Conservation (phyloP, 2,329 filamentous ascomycete species). For the Alternaria tenuissima region DNA sequence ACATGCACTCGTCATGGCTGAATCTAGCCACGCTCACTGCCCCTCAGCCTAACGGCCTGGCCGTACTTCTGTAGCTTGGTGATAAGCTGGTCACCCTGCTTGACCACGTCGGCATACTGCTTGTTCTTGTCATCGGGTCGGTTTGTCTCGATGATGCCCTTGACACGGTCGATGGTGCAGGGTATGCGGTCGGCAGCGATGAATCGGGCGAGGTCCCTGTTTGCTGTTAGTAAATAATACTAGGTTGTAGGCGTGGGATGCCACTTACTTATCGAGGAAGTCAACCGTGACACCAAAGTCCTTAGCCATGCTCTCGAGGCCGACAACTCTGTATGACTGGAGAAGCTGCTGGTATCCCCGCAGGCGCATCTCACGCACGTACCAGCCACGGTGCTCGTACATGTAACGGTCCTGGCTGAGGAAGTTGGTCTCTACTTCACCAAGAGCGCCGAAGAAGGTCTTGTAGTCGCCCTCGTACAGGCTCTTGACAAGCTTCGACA, state of each 20-base stretch:
- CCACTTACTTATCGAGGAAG: constrained; percentile 85
- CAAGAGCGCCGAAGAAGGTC: constrained; percentile 89
- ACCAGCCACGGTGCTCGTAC: constrained; percentile 95
- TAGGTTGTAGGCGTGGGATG: neutral
- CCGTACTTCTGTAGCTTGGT: constrained; percentile 99
- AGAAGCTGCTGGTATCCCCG: constrained; percentile 96
- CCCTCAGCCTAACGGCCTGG: constrained; percentile 90
- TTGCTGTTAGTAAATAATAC: constrained; percentile 20
- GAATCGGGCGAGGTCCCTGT: constrained; percentile 92
- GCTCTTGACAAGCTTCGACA: constrained; percentile 87
- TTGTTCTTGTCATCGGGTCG: constrained; percentile 99
- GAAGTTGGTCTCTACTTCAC: constrained; percentile 91
- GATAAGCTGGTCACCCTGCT: constrained; percentile 96
- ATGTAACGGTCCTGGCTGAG: constrained; percentile 93
- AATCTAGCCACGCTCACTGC: constrained; percentile 83
- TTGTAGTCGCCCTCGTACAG: constrained; percentile 95
- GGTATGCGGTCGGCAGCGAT: constrained; percentile 93
- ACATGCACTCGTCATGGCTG: constrained; percentile 15
- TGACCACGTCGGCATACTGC: constrained; percentile 97
- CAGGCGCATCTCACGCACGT: constrained; percentile 97
- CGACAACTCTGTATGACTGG: constrained; percentile 96
- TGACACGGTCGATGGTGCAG: constrained; percentile 97
- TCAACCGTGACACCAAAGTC: constrained; percentile 98
- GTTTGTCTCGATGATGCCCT: constrained; percentile 97
- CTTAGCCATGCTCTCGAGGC: constrained; percentile 95